A percentile compares a stretch with the other conserved stretches of the same genome.
Evolutionary conservation across 352 stramenopile species (phyloP).

Genomic region (Phytophthora foliorum): DNA sequence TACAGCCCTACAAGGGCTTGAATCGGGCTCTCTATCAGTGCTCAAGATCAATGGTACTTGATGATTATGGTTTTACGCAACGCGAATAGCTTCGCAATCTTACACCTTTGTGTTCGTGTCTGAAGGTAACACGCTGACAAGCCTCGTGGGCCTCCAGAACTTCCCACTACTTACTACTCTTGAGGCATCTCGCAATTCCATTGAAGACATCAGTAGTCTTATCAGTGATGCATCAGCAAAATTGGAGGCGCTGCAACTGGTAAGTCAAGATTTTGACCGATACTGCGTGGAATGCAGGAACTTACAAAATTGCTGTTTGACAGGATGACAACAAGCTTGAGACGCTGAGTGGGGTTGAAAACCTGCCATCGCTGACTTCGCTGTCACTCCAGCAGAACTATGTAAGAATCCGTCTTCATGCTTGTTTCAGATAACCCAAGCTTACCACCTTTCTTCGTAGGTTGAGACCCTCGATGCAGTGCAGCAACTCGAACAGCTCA

Average conservation of each 20-base stretch:
- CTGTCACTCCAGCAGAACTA: conserved; percentile 73
- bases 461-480: conserved; percentile 62
- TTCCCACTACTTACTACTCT: conserved; percentile 62
- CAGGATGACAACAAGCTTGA: conserved; percentile 82
- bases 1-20: conserved; percentile 55
- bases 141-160: conserved; percentile 53
- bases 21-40: conserved; percentile 56
- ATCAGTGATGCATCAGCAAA: conserved; percentile 46
- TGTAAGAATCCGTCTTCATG: conserved; percentile 24
- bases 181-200: conserved; percentile 63
- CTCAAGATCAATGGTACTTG: conserved; percentile 70
- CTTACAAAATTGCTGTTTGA: neutral
- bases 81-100: neutral
- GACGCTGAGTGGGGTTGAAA: conserved; percentile 63
- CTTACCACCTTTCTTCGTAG: conserved; percentile 29
- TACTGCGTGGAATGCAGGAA: neutral
- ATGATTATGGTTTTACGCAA: neutral
- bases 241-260: conserved; percentile 64
- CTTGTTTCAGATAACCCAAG: neutral
- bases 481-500: conserved; percentile 55
- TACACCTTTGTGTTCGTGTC: conserved; percentile 1
- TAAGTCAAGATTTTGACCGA: conserved; percentile 22
- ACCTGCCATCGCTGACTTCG: conserved; percentile 47
- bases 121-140: conserved; percentile 63
- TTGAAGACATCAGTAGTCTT: conserved; percentile 57